A percentile compares a stretch with the other conserved stretches of the same genome.
Conservation (phyloP, 1,139 yeast species). For the Candida pseudoviswanathii region DNA sequence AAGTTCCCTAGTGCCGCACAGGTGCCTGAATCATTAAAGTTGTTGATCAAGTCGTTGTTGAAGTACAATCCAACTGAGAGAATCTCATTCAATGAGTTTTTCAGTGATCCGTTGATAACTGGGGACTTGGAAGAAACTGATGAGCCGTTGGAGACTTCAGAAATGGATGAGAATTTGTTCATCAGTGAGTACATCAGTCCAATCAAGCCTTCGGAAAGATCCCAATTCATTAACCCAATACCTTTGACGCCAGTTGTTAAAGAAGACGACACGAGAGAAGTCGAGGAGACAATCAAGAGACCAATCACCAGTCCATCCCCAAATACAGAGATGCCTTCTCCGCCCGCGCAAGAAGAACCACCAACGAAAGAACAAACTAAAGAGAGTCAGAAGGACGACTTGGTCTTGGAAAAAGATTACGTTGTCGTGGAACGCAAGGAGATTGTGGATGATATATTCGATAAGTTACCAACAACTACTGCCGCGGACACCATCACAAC, state of each 20-base stretch:
- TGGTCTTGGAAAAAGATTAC: conserved; percentile 73
- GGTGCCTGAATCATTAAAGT: conserved; percentile 64
- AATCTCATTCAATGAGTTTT: conserved; percentile 85
- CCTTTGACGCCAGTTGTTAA: conserved; percentile 6
- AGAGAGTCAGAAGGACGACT: conserved; percentile 37
- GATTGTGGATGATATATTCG: conserved; percentile 94
- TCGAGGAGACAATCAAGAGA: background rate
- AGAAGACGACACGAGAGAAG: background rate
- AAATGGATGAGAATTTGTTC: conserved; percentile 75
- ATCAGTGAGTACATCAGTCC: conserved; percentile 75
- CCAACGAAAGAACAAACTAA: conserved; percentile 44
- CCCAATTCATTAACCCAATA: conserved; percentile 21
- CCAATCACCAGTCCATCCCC: background rate
- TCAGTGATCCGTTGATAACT: conserved; percentile 59
- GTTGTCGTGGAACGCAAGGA: conserved; percentile 94
- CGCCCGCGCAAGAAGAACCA: background rate
- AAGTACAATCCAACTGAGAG: conserved; percentile 87
- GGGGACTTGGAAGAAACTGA: conserved; percentile 50
- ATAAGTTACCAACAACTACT: conserved; percentile 77
- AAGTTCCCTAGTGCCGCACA: conserved; percentile 67
- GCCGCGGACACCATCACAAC: conserved; percentile 26
- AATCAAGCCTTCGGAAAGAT: conserved; percentile 23
- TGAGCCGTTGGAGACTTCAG: conserved; percentile 65
- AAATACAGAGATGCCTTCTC: background rate
- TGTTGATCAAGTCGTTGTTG: conserved; percentile 71